A percentile compares a stretch with the other conserved stretches of the same genome.
phyloP scores from a whole-genome alignment of 176 grass and related monocot species.

The Saccharum officinarum region DNA sequence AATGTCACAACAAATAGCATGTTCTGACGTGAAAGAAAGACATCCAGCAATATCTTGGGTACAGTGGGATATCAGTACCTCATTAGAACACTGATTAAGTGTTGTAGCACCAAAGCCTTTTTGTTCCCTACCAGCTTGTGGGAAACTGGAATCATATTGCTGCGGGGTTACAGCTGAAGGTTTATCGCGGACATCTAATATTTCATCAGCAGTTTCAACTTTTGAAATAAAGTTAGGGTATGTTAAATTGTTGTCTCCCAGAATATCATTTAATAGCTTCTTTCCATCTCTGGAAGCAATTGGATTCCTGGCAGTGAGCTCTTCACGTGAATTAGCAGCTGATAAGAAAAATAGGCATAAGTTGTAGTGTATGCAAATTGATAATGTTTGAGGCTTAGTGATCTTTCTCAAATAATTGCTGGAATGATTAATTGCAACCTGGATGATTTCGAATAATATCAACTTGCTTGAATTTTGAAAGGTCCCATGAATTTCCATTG shows the following conservation, averaged over 20 bases:
- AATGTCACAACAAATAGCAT: not conserved
- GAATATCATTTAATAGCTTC: constrained; percentile 4
- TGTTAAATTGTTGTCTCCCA: constrained; percentile 32
- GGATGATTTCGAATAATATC: constrained; percentile 40
- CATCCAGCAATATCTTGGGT: not conserved
- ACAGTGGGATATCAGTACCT: constrained; percentile 34
- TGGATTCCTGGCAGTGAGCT: not conserved
- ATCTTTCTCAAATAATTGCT: not conserved
- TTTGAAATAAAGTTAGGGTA: constrained; percentile 40
- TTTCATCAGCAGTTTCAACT: constrained; percentile 23
- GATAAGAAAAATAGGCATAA: constrained; percentile 9
- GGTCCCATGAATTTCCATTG: constrained; percentile 43
- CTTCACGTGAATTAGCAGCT: constrained; percentile 25
- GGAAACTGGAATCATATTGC: constrained; percentile 21
- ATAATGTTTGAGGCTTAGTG: not conserved
- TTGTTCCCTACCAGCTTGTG: not conserved
- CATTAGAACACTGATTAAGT: constrained; percentile 6
- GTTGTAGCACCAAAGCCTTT: constrained; percentile 16
- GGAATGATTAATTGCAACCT: constrained; percentile 26
- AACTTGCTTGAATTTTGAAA: constrained; percentile 60
- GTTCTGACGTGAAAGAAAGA: constrained; percentile 5
- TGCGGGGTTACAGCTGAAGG: not conserved
- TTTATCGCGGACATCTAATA: constrained; percentile 17
- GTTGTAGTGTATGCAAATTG: not conserved
- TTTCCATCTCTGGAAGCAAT: constrained; percentile 27